phyloP scores from a whole-genome alignment of 208 protist species.

The Crithidia brevicula region DNA sequence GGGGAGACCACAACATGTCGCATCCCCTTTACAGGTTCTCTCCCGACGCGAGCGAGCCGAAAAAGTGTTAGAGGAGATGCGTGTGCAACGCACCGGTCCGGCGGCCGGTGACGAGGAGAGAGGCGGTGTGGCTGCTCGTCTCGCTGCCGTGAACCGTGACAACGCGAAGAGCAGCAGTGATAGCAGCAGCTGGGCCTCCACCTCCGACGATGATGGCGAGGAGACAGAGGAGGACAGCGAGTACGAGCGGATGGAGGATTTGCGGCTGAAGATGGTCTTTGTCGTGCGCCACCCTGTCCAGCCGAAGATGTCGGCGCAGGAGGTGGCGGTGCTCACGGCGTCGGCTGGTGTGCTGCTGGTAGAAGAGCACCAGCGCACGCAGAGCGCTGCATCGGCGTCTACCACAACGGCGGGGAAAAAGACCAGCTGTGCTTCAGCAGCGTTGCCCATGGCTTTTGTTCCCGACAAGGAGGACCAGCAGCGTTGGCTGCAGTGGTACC shows the following conservation, averaged over 20 bases:
- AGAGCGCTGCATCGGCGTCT: neutral
- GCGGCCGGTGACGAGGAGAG: neutral
- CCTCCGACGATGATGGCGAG: conserved; percentile 4
- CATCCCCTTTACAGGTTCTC: neutral
- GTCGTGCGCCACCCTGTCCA: conserved; percentile 51
- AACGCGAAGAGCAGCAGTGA: neutral
- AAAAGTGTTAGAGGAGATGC: conserved; percentile 25
- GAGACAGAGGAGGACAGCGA: conserved; percentile 52
- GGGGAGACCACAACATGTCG: neutral
- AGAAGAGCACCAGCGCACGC: conserved; percentile 15
- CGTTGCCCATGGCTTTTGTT: neutral
- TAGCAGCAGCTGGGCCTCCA: conserved; percentile 21
- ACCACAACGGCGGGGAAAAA: neutral
- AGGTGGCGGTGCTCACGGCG: conserved; percentile 44
- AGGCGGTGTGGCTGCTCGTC: too few species aligned
- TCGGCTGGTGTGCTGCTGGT: conserved; percentile 53
- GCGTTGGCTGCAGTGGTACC: conserved; percentile 65
- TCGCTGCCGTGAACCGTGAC: too few species aligned
- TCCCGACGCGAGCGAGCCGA: conserved; percentile 25
- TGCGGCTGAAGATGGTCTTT: conserved; percentile 78
- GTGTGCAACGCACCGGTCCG: neutral
- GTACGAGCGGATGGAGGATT: conserved; percentile 52
- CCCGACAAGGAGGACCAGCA: neutral
- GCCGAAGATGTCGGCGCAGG: conserved; percentile 48
- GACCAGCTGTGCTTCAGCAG: neutral